A percentile compares a stretch with the other conserved stretches of the same genome.
Evolutionary conservation across 2,329 filamentous ascomycete genomes (phyloP).

Genomic region (Alternaria sp.): DNA sequence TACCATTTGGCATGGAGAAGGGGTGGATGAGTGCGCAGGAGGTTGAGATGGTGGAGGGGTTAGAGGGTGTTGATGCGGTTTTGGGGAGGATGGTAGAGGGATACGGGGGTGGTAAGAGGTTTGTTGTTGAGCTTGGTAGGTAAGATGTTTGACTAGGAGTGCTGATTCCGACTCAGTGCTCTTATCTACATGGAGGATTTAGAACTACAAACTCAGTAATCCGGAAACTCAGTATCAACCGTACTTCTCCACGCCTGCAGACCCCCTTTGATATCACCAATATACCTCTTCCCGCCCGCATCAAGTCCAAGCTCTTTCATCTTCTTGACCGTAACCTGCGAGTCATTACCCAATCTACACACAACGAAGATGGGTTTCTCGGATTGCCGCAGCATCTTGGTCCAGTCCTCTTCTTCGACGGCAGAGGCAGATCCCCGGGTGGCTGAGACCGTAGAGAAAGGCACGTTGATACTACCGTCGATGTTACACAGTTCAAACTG

Average conservation of each 20-base stretch:
- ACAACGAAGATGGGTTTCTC: constrained; percentile 70
- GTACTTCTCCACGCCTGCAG: constrained; percentile 74
- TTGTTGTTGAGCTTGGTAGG: background rate
- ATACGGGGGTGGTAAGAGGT: background rate
- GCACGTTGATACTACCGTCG: constrained; percentile 76
- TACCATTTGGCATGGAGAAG: background rate
- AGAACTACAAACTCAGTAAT: constrained; percentile 53
- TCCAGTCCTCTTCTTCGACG: constrained; percentile 33
- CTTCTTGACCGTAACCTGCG: constrained; percentile 70
- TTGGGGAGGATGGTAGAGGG: background rate
- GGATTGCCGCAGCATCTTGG: constrained; percentile 32
- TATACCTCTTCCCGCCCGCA: constrained; percentile 60
- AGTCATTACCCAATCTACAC: constrained; percentile 79
- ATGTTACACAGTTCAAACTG: constrained; percentile 84
- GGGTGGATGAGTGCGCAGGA: background rate
- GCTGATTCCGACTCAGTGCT: too few relatives aligned
- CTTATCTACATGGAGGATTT: rapidly evolving
- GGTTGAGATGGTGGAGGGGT: background rate
- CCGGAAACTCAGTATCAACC: constrained; percentile 66
- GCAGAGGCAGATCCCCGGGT: constrained; percentile 21
- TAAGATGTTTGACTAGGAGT: background rate
- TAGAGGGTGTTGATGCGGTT: background rate
- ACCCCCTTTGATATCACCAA: constrained; percentile 75
- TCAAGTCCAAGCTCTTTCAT: constrained; percentile 68
- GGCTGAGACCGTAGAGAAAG: constrained; percentile 62